phyloP scores from a whole-genome alignment of 2,329 filamentous ascomycete species.

The Aspergillus ochraceoroseus region DNA sequence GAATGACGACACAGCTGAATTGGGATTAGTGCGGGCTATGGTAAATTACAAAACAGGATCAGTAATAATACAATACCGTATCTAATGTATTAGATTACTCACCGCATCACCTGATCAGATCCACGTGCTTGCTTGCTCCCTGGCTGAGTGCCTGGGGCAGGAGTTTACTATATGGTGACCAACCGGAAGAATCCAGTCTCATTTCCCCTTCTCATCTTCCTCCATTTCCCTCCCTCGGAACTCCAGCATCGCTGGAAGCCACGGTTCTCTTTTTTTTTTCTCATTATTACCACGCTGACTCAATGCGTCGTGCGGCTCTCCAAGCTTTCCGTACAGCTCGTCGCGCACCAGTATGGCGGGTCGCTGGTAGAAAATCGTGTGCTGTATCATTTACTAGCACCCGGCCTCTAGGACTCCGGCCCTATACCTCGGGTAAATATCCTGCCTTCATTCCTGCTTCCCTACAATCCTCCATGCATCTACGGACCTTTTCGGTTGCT shows the following conservation, averaged over 20 bases:
- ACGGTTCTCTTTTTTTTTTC: slow-evolving; percentile 3
- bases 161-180: background rate
- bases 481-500: slow-evolving; percentile 47
- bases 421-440: slow-evolving; percentile 34
- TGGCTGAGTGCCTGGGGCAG: slow-evolving; percentile 8
- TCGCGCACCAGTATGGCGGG: slow-evolving; percentile 43
- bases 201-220: slow-evolving; percentile 3
- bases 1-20: slow-evolving; percentile 34
- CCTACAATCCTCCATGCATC: slow-evolving; percentile 46
- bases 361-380: slow-evolving; percentile 35
- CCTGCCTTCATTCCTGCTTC: slow-evolving; percentile 33
- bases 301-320: slow-evolving; percentile 48
- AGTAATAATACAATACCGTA: slow-evolving; percentile 6
- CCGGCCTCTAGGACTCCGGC: slow-evolving; percentile 36
- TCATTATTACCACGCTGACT: slow-evolving; percentile 16
- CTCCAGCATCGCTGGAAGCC: slow-evolving; percentile 13
- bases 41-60: background rate
- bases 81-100: background rate
- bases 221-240: slow-evolving; percentile 5
- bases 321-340: slow-evolving; percentile 48
- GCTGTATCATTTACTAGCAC: slow-evolving; percentile 36
- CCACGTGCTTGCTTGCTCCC: background rate
- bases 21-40: slow-evolving; percentile 23
- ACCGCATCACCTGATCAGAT: slow-evolving; percentile 11
- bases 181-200: background rate